A percentile compares a stretch with the other conserved stretches of the same genome.
Evolutionary conservation across 176 grass and related monocot genomes (phyloP).

Genomic region (Oropetium thomaeum): DNA sequence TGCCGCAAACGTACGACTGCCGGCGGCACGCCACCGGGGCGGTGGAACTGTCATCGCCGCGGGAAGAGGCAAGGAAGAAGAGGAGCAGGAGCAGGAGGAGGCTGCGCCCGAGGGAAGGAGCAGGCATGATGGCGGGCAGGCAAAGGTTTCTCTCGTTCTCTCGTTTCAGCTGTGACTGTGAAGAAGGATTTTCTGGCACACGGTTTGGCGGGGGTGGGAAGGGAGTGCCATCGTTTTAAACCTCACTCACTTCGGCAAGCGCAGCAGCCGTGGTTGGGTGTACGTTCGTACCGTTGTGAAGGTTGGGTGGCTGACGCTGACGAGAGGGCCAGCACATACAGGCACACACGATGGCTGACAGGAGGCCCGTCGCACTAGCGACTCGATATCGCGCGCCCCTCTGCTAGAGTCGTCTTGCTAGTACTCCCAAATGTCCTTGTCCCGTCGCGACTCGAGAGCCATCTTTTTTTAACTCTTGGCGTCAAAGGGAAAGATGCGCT

Average conservation of each 20-base stretch:
- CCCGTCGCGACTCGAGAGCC: neutral
- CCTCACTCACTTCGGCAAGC: neutral
- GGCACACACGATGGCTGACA: neutral
- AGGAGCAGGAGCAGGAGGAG: neutral
- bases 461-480: neutral
- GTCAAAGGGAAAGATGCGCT: neutral
- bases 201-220: too few species aligned
- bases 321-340: neutral
- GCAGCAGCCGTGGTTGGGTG: too few species aligned
- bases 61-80: constrained; percentile 8
- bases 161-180: neutral
- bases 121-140: constrained; percentile 10
- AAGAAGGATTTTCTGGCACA: neutral
- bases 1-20: constrained; percentile 34
- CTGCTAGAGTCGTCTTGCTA: neutral
- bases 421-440: neutral
- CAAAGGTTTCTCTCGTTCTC: neutral
- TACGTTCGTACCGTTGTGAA: neutral
- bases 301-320: neutral
- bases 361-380: neutral
- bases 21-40: constrained; percentile 10
- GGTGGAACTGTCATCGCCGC: neutral
- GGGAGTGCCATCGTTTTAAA: too few species aligned
- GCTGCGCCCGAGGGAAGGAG: neutral
- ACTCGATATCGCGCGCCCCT: neutral